Conservation (phyloP, 2,329 filamentous ascomycete genomes). For the Aureobasidium sp. region DNA sequence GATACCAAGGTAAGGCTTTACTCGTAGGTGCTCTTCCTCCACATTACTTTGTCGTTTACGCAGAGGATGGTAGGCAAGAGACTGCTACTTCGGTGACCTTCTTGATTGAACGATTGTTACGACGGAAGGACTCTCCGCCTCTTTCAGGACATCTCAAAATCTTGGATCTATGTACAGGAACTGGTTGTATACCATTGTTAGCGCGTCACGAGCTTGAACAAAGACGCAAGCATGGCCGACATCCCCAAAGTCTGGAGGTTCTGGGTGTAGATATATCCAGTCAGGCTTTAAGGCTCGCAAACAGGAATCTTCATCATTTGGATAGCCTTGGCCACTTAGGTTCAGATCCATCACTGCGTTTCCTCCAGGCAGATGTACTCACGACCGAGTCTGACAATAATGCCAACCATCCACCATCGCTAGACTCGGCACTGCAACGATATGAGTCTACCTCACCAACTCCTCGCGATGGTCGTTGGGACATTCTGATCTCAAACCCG, state of each 20-base stretch:
- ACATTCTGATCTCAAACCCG: conserved; percentile 80
- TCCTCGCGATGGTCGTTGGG: not conserved
- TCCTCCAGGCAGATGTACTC: conserved; percentile 32
- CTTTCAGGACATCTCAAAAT: conserved; percentile 45
- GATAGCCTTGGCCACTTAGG: not conserved
- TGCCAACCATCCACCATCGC: not conserved
- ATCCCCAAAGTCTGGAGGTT: conserved; percentile 39
- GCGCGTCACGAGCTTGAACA: conserved; percentile 55
- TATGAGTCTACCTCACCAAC: not conserved
- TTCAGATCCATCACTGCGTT: conserved; percentile 17
- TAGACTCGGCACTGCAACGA: not conserved
- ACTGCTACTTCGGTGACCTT: conserved; percentile 37
- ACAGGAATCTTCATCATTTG: conserved; percentile 45
- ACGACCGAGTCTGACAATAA: not conserved
- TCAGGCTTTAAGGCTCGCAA: conserved; percentile 58
- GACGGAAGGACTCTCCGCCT: conserved; percentile 17
- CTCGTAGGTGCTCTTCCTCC: not conserved
- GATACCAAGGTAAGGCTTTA: conserved; percentile 60
- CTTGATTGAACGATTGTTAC: conserved; percentile 26
- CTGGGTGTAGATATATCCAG: conserved; percentile 67
- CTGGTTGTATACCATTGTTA: conserved; percentile 80
- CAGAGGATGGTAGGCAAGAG: conserved; percentile 34
- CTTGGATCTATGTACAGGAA: conserved; percentile 83
- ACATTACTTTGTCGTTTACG: not conserved
- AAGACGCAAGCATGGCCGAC: conserved; percentile 17